Percentiles rank a stretch among this genome's conserved stretches.
phyloP scores from a whole-genome alignment of 306 rosid species.

The Glycyrrhiza uralensis region DNA sequence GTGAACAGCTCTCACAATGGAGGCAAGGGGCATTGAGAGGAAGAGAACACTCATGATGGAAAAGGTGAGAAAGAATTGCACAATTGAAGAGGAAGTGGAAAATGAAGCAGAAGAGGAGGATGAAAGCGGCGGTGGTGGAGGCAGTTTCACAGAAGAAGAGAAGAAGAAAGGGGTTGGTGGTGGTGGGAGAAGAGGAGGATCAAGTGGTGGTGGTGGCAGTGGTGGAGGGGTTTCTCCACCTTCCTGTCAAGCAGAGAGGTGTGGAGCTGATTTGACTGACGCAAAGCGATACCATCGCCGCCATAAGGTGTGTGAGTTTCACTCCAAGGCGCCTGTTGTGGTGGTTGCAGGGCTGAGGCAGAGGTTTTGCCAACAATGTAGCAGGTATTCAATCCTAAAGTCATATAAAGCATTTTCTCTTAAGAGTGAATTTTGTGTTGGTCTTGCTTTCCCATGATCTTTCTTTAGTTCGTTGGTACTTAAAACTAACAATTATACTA shows the following conservation, averaged over 20 bases:
- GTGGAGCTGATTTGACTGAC: conserved; percentile 64
- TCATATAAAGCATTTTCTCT: conserved; percentile 4
- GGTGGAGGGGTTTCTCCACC: conserved; percentile 51
- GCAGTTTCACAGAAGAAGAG: conserved; percentile 38
- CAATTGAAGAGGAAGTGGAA: conserved; percentile 54
- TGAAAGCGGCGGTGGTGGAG: conserved; percentile 27
- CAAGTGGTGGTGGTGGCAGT: too few species aligned
- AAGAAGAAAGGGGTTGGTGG: conserved; percentile 39
- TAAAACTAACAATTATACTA: background rate
- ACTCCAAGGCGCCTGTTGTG: conserved; percentile 73
- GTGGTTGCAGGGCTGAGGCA: conserved; percentile 72
- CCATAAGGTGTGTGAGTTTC: conserved; percentile 93
- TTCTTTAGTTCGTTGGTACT: background rate
- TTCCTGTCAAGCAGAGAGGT: conserved; percentile 78
- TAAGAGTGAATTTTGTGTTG: background rate
- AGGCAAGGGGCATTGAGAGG: conserved; percentile 51
- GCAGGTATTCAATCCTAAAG: conserved; percentile 59
- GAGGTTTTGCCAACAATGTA: conserved; percentile 98
- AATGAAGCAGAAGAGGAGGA: conserved; percentile 70
- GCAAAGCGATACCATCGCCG: conserved; percentile 92
- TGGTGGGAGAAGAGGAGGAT: conserved; percentile 41
- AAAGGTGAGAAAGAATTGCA: conserved; percentile 39
- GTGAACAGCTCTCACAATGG: conserved; percentile 52
- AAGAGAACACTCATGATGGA: conserved; percentile 42
- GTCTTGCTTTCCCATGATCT: background rate